Percentiles rank a stretch among this genome's conserved stretches.
Conservation (phyloP, 2,329 filamentous ascomycete species). For the Diplodia seriata region DNA sequence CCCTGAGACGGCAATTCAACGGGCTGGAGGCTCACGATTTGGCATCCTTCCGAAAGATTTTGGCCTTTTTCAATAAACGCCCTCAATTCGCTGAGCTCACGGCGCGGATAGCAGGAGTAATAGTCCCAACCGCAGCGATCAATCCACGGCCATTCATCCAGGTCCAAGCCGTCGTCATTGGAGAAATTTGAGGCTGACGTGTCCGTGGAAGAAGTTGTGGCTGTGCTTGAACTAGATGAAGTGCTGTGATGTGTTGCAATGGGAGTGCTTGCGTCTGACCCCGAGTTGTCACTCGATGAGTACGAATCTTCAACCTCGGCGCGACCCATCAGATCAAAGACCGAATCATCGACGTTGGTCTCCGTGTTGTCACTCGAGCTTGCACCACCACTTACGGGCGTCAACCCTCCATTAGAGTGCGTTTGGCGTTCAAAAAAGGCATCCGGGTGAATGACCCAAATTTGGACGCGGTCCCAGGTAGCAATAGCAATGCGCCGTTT, state of each 20-base stretch:
- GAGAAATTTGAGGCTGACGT: background rate
- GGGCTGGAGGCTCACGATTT: constrained; percentile 37
- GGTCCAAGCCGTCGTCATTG: constrained; percentile 1
- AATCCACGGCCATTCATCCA: constrained; percentile 19
- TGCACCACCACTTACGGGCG: background rate
- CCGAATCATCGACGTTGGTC: background rate
- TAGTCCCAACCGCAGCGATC: constrained; percentile 27
- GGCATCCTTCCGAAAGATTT: background rate
- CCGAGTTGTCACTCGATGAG: background rate
- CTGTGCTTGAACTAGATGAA: constrained; percentile 2
- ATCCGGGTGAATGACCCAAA: constrained; percentile 37
- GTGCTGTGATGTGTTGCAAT: background rate
- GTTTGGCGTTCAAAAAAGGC: constrained; percentile 37
- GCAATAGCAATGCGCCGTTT: constrained; percentile 39
- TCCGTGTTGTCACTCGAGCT: background rate
- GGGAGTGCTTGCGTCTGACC: background rate
- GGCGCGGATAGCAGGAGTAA: constrained; percentile 29
- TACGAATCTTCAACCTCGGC: background rate
- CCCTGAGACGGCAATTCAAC: constrained; percentile 35
- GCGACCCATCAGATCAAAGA: background rate
- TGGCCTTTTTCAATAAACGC: background rate
- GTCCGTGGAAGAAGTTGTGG: background rate
- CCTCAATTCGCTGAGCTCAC: constrained; percentile 31
- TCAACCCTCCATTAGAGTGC: constrained; percentile 14
- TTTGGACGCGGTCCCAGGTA: constrained; percentile 37